Percentiles rank a stretch among this genome's conserved stretches.
These are phyloP conservation scores for Rubus parviflorus DNA, from an alignment of 306 rosid genomes.

Conservation along the genomic window DNA sequence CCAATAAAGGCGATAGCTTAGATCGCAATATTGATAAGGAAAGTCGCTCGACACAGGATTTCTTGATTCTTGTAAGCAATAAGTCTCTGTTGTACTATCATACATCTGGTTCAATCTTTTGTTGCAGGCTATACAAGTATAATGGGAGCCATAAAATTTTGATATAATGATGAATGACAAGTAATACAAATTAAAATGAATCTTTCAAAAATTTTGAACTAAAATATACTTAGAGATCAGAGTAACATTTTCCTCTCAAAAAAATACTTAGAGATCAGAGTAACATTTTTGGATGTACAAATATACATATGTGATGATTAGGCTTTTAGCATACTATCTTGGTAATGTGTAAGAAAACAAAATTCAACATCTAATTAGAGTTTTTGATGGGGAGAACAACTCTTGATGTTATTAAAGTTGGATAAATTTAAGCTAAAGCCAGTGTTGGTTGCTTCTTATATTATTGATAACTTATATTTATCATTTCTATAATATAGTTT, in stretches of 20 bases:
- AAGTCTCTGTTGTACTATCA: conserved; percentile 17
- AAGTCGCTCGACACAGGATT: conserved; percentile 73
- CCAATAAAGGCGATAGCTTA: conserved; percentile 96
- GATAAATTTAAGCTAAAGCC: not conserved
- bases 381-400: not conserved
- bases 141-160: conserved; percentile 2
- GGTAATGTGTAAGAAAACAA: not conserved
- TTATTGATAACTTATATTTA: conserved; percentile 1
- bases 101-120: conserved; percentile 15
- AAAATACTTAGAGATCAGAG: no score
- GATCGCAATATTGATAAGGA: conserved; percentile 88
- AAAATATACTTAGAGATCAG: not conserved
- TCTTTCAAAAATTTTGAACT: not conserved
- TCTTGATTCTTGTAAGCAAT: conserved; percentile 84
- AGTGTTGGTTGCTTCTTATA: conserved; percentile 8
- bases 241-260: not conserved
- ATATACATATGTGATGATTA: not conserved
- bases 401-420: not conserved
- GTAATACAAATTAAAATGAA: not conserved
- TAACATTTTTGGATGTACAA: not conserved
- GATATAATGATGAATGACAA: not conserved
- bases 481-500: conserved; percentile 15
- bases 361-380: not conserved
- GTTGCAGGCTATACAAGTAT: conserved; percentile 7
- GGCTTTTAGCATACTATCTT: not conserved